phyloP scores from a whole-genome alignment of 495 filamentous ascomycete genomes.

The Podospora pseudopauciseta region DNA sequence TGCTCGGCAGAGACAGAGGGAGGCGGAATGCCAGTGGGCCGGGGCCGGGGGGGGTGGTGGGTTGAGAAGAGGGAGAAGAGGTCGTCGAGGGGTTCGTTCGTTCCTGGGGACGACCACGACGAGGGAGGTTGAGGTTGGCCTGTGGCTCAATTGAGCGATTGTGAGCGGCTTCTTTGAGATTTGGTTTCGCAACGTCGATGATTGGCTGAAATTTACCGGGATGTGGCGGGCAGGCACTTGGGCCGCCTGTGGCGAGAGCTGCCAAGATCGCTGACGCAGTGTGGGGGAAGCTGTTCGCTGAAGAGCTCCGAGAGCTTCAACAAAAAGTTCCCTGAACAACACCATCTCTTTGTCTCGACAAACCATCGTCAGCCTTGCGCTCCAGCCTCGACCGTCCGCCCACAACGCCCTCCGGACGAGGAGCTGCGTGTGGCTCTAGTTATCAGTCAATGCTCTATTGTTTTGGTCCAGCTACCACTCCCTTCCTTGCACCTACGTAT shows the following conservation, averaged over 20 bases:
- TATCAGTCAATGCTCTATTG: neutral
- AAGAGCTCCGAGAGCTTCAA: neutral
- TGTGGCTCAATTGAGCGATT: conserved; percentile 11
- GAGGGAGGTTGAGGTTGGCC: conserved; percentile 18
- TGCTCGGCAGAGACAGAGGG: conserved; percentile 41
- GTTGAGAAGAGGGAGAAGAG: conserved; percentile 4
- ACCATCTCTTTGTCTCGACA: neutral
- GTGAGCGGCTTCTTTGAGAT: conserved; percentile 31
- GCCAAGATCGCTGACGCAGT: conserved; percentile 15
- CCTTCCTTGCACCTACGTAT: too few relatives aligned
- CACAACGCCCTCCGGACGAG: neutral
- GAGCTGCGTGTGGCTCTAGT: neutral
- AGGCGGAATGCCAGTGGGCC: conserved; percentile 43
- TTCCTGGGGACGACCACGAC: neutral
- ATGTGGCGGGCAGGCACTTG: conserved; percentile 16
- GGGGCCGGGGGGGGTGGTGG: conserved; percentile 16
- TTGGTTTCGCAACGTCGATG: conserved; percentile 25
- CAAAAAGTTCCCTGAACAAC: neutral
- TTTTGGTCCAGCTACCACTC: too few relatives aligned
- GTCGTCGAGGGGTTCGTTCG: neutral
- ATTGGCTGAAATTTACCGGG: conserved; percentile 26
- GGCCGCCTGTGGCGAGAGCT: conserved; percentile 2
- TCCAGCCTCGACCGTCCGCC: neutral
- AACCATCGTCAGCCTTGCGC: neutral
- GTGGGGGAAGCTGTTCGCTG: conserved; percentile 1